Evolutionary conservation across 495 filamentous ascomycete species (phyloP), one percentile per base, ranked within the genome.

Genomic region (Paragyromitra xinjiangensis): DNA sequence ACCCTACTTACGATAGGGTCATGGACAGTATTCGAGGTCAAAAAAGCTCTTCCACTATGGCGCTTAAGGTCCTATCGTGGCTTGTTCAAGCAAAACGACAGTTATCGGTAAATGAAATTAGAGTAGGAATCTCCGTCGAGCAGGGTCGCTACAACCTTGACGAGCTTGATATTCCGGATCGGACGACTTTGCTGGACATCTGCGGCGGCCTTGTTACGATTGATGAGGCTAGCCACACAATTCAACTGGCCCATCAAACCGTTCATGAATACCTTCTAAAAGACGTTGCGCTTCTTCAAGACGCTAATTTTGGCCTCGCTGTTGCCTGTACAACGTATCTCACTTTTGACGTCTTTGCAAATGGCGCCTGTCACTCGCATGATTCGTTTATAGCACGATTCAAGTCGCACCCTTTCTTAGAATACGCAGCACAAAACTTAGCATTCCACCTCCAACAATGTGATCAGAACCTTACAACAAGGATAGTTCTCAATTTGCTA

Each of bases 211-310:
- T 83, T 19, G 80, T 82, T 3, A 75, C 51, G 3, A 71, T 83
- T 4, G 78, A 84, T 39, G 68, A 72, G 39, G 29, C 78, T 24
- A 70, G 74, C 45, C 39, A 69, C 8, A 74, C 56, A 12, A 74
- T 83, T 24, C 78, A 75, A 14, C 48, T 82, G 8, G 75, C 79
- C 5, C 81, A 82, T 50, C 78, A 81, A 42, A 83, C 80, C 1
- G 65, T 77, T 34, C 80, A 82, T 24, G 75, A 83, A 51, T 83
- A 83, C 44, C 79, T 83, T 19, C 5, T 37, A 9, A 59, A 11
- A n/a, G 34, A 45, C 62, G 6, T 9, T 2, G 37, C 5, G 11
- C 26, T 26, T 8, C 62, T 45, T n/a, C 9, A 64, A 64, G 39
- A 64, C 19, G 19, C 39, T 14, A 40, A 64, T 6, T 14, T 64